Conservation (phyloP, 306 rosid genomes). For the Vachellia pachyceras region DNA sequence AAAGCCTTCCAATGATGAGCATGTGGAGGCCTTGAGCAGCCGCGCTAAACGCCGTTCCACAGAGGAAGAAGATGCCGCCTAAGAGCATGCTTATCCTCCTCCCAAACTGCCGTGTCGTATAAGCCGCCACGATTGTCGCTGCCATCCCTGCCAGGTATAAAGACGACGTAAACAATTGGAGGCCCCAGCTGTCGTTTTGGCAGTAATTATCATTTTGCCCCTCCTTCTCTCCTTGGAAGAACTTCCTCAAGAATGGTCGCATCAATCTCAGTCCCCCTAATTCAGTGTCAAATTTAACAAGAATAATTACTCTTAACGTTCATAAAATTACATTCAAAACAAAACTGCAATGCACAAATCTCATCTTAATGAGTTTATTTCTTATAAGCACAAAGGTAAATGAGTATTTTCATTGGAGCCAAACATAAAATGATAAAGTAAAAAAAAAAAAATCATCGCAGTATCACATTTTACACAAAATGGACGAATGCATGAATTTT, state of each 20-base stretch:
- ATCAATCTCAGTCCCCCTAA: conserved; percentile 75
- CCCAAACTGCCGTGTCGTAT: conserved; percentile 57
- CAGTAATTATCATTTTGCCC: conserved; percentile 58
- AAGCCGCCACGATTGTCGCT: conserved; percentile 63
- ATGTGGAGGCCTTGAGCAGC: conserved; percentile 55
- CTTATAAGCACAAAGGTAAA: too few species aligned
- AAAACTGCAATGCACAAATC: too few species aligned
- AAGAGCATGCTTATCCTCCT: conserved; percentile 36
- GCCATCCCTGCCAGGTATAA: conserved; percentile 65
- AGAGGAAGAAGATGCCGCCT: conserved; percentile 66
- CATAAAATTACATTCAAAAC: too few species aligned
- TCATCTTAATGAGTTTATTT: too few species aligned
- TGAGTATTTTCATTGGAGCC: too few species aligned
- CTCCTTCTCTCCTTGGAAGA: conserved; percentile 57
- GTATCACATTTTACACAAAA: too few species aligned
- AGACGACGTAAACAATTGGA: conserved; percentile 73
- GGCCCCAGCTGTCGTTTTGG: conserved; percentile 59
- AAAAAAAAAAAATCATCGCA: too few species aligned
- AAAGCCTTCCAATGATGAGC: conserved; percentile 64
- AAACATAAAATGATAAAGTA: too few species aligned
- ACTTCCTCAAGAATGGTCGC: conserved; percentile 59
- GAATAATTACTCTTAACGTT: too few species aligned
- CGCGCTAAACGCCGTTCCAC: conserved; percentile 58
- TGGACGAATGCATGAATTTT: too few species aligned
- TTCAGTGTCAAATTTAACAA: not conserved